A percentile compares a stretch with the other conserved stretches of the same genome.
phyloP scores from a whole-genome alignment of 495 filamentous ascomycete genomes.

The Hypoxylon intermedium region DNA sequence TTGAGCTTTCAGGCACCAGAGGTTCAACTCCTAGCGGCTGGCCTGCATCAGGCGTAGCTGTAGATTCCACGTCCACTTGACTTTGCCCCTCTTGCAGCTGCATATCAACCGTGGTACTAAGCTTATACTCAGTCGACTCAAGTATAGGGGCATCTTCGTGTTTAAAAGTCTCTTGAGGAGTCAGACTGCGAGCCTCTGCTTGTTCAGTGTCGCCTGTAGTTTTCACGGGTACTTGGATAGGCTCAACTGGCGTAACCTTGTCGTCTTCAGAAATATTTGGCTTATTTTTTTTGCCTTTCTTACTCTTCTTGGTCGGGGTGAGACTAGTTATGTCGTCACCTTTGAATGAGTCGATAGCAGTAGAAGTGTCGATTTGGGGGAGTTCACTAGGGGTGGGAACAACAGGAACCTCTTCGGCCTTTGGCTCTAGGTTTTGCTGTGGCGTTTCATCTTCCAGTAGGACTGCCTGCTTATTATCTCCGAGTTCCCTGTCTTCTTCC shows the following conservation, averaged over 20 bases:
- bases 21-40: conserved; percentile 1
- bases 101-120: not conserved
- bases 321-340: not conserved
- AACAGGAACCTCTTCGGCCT: not conserved
- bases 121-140: not conserved
- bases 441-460: not conserved
- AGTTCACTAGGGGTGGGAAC: not conserved
- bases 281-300: conserved; percentile 43
- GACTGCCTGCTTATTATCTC: conserved; percentile 7
- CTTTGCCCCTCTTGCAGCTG: conserved; percentile 15
- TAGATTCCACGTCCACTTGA: conserved; percentile 1
- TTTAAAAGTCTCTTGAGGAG: conserved; percentile 1
- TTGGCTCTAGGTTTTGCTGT: conserved; percentile 5
- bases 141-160: conserved; percentile 2
- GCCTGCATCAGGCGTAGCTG: not conserved
- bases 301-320: conserved; percentile 37
- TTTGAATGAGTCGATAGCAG: not conserved
- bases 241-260: conserved; percentile 14
- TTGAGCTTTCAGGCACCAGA: not conserved
- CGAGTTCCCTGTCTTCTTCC: conserved; percentile 12
- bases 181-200: conserved; percentile 15
- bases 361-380: not conserved
- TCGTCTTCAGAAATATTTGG: not conserved
- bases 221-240: conserved; percentile 1
- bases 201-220: not conserved